phyloP scores from a whole-genome alignment of 805 yeast genomes.

The Candida maesae region DNA sequence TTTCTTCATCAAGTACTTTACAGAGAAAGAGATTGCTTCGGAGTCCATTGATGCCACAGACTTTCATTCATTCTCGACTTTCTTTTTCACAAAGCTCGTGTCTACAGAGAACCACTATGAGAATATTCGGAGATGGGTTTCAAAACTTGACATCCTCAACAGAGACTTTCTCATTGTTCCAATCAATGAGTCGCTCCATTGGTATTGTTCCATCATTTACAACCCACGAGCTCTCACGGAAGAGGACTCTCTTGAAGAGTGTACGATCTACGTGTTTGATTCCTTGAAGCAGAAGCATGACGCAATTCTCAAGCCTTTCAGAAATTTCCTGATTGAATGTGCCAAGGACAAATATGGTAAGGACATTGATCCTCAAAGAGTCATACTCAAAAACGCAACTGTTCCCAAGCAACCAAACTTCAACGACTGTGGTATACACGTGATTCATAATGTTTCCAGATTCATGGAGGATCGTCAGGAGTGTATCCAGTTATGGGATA shows the following conservation, averaged over 20 bases:
- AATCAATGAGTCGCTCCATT: slow-evolving; percentile 75
- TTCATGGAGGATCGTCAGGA: slow-evolving; percentile 47
- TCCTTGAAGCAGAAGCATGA: slow-evolving; percentile 64
- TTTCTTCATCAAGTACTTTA: slow-evolving; percentile 66
- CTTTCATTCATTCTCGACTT: slow-evolving; percentile 69
- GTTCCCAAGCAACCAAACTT: slow-evolving; percentile 86
- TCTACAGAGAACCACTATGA: slow-evolving; percentile 45
- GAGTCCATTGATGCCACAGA: slow-evolving; percentile 33
- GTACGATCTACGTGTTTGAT: slow-evolving; percentile 54
- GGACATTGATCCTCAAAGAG: slow-evolving; percentile 41
- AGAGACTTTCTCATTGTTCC: slow-evolving; percentile 71
- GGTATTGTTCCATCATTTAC: slow-evolving; percentile 79
- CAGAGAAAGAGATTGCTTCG: slow-evolving; percentile 32
- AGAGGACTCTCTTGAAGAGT: slow-evolving; percentile 11
- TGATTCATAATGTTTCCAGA: slow-evolving; percentile 65
- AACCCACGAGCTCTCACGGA: slow-evolving; percentile 38
- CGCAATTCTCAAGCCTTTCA: slow-evolving; percentile 48
- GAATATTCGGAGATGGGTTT: slow-evolving; percentile 76
- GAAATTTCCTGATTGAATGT: slow-evolving; percentile 58
- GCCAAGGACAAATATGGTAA: slow-evolving; percentile 60
- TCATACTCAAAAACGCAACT: slow-evolving; percentile 44
- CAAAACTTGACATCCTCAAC: slow-evolving; percentile 56
- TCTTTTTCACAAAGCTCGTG: slow-evolving; percentile 68
- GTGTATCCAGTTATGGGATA: slow-evolving; percentile 49
- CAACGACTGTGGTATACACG: slow-evolving; percentile 94